Evolutionary conservation across 2,329 filamentous ascomycete species (phyloP), one percentile per base, ranked within the genome.

Genomic region (Fusarium xylarioides): DNA sequence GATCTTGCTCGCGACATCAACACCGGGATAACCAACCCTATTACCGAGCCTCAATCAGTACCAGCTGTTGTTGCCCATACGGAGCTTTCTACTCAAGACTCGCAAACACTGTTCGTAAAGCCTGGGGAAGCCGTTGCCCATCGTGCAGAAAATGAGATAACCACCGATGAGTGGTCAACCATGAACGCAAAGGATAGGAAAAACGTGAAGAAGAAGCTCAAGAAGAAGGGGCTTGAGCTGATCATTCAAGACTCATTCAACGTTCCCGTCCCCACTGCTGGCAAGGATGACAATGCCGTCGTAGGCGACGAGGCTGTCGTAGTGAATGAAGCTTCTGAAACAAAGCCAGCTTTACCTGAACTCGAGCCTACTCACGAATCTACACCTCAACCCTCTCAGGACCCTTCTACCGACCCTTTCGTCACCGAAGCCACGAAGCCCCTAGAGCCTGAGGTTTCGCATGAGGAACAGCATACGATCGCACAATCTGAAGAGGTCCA

Each of bases 151-250:
- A 74, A 77, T n/a, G 71, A 75, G 49, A 74, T 74, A 23, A 75
- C 72, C 8, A 68, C 59, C 3, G 67, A 77, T 52, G 72, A 70
- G n/a, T 77, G 75, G 75, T 49, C 63, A 11, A 70, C 40, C 19
- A 63, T 77, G 28, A 61, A 37, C 30, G 56, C 43, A 30, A 77
- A 76, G 62, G 75, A 77, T 4, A 77, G 67, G 50, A 77, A 75
- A 70, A 71, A 73, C 54, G 70, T 77, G 56, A 77, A 63, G 42
- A 77, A 75, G 47, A 72, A 68, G 23, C 74, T 77, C 14, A 75
- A 63, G 59, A 77, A 76, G 56, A 71, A 68, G 70, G 74, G 70
- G 14, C 54, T 76, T 1, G 75, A 77, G 26, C 42, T 50, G 4
- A 61, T 77, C n/a, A 44, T 77, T 30, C 60, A 73, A 60, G 69